Evolutionary conservation across 1,284 basidiomycete species (phyloP), one percentile per base, ranked within the genome.

Genomic region (Pulveroboletus sp.): DNA sequence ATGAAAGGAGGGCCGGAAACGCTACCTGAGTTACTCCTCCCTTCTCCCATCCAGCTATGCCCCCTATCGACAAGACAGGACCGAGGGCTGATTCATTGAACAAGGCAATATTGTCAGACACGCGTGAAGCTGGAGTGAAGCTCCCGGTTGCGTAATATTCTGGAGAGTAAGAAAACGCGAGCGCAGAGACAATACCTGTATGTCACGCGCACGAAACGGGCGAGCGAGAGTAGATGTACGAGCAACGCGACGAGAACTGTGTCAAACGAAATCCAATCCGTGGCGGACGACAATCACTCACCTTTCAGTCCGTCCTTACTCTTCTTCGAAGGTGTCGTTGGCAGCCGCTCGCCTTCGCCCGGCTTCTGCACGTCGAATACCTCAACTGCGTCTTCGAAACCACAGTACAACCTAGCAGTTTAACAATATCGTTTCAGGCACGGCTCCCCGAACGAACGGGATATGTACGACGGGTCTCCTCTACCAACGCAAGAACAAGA

Each of bases 381-480:
- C 72, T 97, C 94, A 53, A 97, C 91, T 1, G 93, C 89, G 60
- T 89, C 85, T 72, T 95, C 90, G 57, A 91, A 93, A 0, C 94
- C 94, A 68, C 94, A 95, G 69, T 95, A 96, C 5, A 96, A 72
- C 61, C 93, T 95, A 58, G 45, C 25, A 26, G 63, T 17, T 50
- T 40, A 12, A 14, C 5, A 33, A 9, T 12, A 7, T 44, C 12
- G 8, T 29, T 33, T 62, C 29, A 39, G 22, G 15, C 6, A 8
- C 33, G n/a, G 42, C 10, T 20, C 8, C 15, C 3, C n/a, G 39
- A 43, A 36, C n/a, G 22, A 20, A 43, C 10, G 14, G 8, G 29
- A 36, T 10, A 18, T 20, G 11, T 6, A 12, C 39, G 12, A 25
- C 2, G 6, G 2, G 28, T 12, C 12, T 15, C 15, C 15, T 36